These are phyloP conservation scores for Erythrophleum fordii DNA, from an alignment of 306 rosid genomes.

Conservation along the genomic window DNA sequence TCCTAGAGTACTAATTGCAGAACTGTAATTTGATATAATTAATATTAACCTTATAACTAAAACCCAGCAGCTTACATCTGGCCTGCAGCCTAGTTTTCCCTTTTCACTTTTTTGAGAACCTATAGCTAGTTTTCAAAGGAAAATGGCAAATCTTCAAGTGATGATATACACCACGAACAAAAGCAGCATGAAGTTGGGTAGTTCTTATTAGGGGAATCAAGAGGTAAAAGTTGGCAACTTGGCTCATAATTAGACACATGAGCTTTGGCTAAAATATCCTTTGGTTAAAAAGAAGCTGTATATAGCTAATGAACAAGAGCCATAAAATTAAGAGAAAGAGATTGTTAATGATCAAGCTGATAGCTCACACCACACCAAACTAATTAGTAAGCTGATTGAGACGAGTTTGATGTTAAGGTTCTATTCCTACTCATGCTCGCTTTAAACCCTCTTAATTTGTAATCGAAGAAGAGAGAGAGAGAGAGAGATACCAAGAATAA, in stretches of 20 bases:
- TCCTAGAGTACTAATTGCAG: not conserved
- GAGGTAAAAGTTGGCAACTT: not conserved
- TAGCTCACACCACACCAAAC: too few species aligned
- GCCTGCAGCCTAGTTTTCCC: not conserved
- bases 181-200: not conserved
- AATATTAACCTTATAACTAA: not conserved
- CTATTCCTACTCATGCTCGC: not conserved
- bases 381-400: too few species aligned
- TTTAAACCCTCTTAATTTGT: not conserved
- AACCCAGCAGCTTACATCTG: not conserved
- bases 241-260: not conserved
- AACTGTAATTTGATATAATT: not conserved
- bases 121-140: not conserved
- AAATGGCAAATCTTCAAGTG: not conserved
- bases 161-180: too few species aligned
- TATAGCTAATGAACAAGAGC: not conserved
- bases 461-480: not conserved
- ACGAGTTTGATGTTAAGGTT: not conserved
- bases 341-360: too few species aligned
- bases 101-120: not conserved
- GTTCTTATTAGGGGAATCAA: not conserved
- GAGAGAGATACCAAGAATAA: conserved; percentile 61
- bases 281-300: not conserved
- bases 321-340: not conserved
- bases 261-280: not conserved